phyloP scores from a whole-genome alignment of 177 flowering plant species.

The Vitis hybrid region DNA sequence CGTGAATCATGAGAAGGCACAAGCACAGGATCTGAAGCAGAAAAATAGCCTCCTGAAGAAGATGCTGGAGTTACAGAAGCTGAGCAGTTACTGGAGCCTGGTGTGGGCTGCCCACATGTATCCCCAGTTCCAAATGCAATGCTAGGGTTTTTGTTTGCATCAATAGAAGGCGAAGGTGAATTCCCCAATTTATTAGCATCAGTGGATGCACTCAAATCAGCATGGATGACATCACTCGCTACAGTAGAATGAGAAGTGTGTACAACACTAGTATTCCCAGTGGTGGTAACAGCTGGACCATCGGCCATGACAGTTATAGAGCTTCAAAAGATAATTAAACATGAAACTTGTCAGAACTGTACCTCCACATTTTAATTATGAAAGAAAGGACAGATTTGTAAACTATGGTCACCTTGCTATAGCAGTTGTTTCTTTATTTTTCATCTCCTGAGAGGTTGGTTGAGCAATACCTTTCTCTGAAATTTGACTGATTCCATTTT shows the following conservation, averaged over 20 bases:
- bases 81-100: slow-evolving; percentile 26
- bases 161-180: slow-evolving; percentile 11
- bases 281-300: slow-evolving; percentile 28
- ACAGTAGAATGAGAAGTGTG: slow-evolving; percentile 20
- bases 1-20: slow-evolving; percentile 38
- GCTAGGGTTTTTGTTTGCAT: slow-evolving; percentile 19
- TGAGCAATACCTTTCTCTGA: slow-evolving; percentile 35
- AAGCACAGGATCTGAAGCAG: slow-evolving; percentile 49
- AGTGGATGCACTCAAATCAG: slow-evolving; percentile 19
- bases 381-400: background rate
- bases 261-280: slow-evolving; percentile 23
- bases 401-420: slow-evolving; percentile 37
- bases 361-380: background rate
- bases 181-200: slow-evolving; percentile 20
- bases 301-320: slow-evolving; percentile 31
- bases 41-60: slow-evolving; percentile 43
- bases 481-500: slow-evolving; percentile 40
- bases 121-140: slow-evolving; percentile 25
- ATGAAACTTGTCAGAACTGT: background rate
- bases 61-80: slow-evolving; percentile 29
- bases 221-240: slow-evolving; percentile 22
- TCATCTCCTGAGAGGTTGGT: slow-evolving; percentile 34
- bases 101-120: slow-evolving; percentile 21
- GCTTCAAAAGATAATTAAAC: slow-evolving; percentile 37
- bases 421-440: slow-evolving; percentile 31